Evolutionary conservation across 164 flowering plant genomes (phyloP), one percentile per base, ranked within the genome.

Genomic region (Tetrastigma voinierianum): DNA sequence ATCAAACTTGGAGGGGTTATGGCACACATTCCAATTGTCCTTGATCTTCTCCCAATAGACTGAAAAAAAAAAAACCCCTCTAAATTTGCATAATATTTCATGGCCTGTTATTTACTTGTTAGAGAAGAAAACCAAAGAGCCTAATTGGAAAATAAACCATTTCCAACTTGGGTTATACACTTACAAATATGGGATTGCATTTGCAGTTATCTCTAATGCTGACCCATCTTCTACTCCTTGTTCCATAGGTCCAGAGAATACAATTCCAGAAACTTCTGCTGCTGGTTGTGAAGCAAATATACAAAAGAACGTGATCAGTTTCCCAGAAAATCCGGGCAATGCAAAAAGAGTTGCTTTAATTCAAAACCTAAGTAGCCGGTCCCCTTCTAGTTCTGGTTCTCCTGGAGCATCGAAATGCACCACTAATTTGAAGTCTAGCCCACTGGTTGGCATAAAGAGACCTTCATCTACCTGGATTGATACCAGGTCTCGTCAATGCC

Each of bases 381-480:
- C 40, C 20, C 63, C 79, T 17, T 72, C 76, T 19, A 56, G 57
- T 54, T 71, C 82, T 46, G 62, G 44, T 61, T 46, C 71, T 58
- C 71, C 70, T 23, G 47, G 64, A 54, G 65, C 80, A 53, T 57
- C 70, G 43, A 82, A 82, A 61, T 19, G 60, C 62, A 59, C 71
- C 2, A 40, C 61, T 11, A 68, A 21, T 54, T 51, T 20, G 61
- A 86, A 81, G 61, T 51, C 78, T 21, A 74, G 77, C 53, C 59
- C 77, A 56, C 57, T 70, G 46, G 71, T 77, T 59, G 94, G 93
- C 17, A 51, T 51, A 17, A 89, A 90, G 76, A 80, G 89, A 13
- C 72, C 85, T 11, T 74, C 68, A 64, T 83, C 92, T 25, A 67
- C 62, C 53, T 95, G 98, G 98, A 87, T 90, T 77, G 90, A 78